Evolutionary conservation across 805 yeast genomes (phyloP), one percentile per base, ranked within the genome.

Genomic region (Starmerella vitae): DNA sequence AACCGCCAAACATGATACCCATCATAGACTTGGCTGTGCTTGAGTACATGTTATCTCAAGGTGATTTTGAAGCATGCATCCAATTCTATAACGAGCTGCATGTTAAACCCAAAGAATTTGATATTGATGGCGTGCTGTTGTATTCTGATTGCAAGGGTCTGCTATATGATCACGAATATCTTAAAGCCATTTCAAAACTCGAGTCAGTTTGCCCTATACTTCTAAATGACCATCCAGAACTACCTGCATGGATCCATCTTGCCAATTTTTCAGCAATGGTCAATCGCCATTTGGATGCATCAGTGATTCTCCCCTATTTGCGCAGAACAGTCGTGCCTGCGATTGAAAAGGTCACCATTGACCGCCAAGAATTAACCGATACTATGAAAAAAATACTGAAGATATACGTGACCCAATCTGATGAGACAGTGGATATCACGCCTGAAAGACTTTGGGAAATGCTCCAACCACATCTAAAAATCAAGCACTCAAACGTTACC

Each of bases 241-340:
- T 31, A 5, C 17, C 4, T 8, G 14, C 25, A 12, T 8, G 4
- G 24, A 14, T 31, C 17, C 13, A 31, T 17, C 10, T 31, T 13
- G 34, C 34, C 26, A 22, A 8, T 12, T 12, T 22, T 7, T 12
- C 7, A 12, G 10, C 7, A 22, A 22, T 22, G 26, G 26, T 22
- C 26, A 8, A 7, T 12, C 22, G n/a, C n/a, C n/a, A 9, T 5
- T n/a, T 21, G 8, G 30, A 19, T 15, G 22, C 43, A 9, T 17
- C 21, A 4, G 19, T 17, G 15, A 32, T 39, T n/a, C 33, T 39
- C 3, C 21, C 33, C 20, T 20, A 28, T 18, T 38, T 39, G 15
- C 38, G 39, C 22, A 17, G 27, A 8, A 31, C 32, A 3, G 28
- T 35, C n/a, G 33, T 25, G 26, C 43, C 43, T 8, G 17, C 28